Percentiles rank a stretch among this genome's conserved stretches.
phyloP scores from a whole-genome alignment of 2,329 filamentous ascomycete species.

The Fonsecaea pedrosoi region DNA sequence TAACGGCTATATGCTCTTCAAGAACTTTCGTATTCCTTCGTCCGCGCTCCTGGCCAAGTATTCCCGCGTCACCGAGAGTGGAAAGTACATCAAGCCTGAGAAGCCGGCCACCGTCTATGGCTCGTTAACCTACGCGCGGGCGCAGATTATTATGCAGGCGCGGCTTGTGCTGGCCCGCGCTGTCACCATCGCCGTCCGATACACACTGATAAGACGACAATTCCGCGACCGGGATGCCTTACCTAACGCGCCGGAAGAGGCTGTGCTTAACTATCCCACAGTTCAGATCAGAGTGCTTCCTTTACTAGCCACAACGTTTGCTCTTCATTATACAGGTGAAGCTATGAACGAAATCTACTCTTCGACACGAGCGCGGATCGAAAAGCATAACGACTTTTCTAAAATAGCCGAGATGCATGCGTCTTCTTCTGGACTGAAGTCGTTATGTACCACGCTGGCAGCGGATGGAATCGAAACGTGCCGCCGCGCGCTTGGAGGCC shows the following conservation, averaged over 20 bases:
- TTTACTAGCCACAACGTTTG: slow-evolving; percentile 61
- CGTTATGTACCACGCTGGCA: slow-evolving; percentile 59
- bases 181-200: slow-evolving; percentile 60
- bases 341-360: slow-evolving; percentile 60
- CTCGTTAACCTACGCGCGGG: slow-evolving; percentile 56
- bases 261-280: slow-evolving; percentile 62
- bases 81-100: slow-evolving; percentile 53
- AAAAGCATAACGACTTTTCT: slow-evolving; percentile 55
- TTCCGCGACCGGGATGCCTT: slow-evolving; percentile 57
- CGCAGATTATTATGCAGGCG: slow-evolving; percentile 53
- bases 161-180: slow-evolving; percentile 60
- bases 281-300: slow-evolving; percentile 62
- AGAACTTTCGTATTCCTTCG: slow-evolving; percentile 55
- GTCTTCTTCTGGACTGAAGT: slow-evolving; percentile 61
- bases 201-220: slow-evolving; percentile 57
- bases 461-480: slow-evolving; percentile 63
- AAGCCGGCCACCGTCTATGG: slow-evolving; percentile 60
- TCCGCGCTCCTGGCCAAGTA: slow-evolving; percentile 59
- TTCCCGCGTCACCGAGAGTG: slow-evolving; percentile 55
- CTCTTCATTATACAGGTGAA: slow-evolving; percentile 52
- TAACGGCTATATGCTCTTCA: slow-evolving; percentile 62
- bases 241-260: slow-evolving; percentile 48
- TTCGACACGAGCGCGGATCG: slow-evolving; percentile 54
- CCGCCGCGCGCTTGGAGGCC: slow-evolving; percentile 60
- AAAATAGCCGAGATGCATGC: slow-evolving; percentile 60